Conservation (phyloP, 495 filamentous ascomycete species). For the Darksidea phi region DNA sequence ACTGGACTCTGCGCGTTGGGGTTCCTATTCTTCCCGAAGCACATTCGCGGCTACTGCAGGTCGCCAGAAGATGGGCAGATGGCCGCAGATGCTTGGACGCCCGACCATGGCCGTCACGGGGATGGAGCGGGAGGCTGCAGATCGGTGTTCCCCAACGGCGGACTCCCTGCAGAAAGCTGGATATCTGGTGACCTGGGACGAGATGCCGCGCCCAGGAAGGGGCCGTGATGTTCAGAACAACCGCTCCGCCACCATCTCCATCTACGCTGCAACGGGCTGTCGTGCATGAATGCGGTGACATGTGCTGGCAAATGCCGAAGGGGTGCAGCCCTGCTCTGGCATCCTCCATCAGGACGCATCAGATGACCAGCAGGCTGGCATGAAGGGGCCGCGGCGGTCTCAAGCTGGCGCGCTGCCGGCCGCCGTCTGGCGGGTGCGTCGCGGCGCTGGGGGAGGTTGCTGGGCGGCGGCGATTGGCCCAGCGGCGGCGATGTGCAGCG, state of each 20-base stretch:
- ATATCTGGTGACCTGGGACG: constrained; percentile 27
- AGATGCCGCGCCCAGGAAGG: constrained; percentile 9
- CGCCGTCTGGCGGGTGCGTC: constrained; percentile 24
- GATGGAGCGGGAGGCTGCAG: constrained; percentile 35
- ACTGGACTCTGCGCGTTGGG: constrained; percentile 5
- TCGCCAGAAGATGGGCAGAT: constrained; percentile 20
- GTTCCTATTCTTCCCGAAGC: constrained; percentile 28
- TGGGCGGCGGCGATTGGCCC: constrained; percentile 17
- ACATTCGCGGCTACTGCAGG: constrained; percentile 33
- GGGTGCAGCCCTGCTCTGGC: constrained; percentile 9
- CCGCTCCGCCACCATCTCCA: constrained; percentile 34
- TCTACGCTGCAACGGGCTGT: constrained; percentile 31
- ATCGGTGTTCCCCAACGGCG: constrained; percentile 12
- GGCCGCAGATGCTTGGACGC: constrained; percentile 25
- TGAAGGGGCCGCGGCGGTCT: constrained; percentile 22
- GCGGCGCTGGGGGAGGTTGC: constrained; percentile 11
- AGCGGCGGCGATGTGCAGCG: constrained; percentile 7
- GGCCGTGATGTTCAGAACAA: constrained; percentile 16
- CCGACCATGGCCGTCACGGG: constrained; percentile 20
- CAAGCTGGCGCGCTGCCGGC: constrained; percentile 25
- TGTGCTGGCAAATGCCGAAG: constrained; percentile 12
- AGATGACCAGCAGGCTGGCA: constrained; percentile 26
- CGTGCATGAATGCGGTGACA: constrained; percentile 17
- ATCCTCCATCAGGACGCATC: constrained; percentile 17
- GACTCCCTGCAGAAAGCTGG: constrained; percentile 28